These are phyloP conservation scores for Bimuria novae-zelandiae DNA, from an alignment of 2,329 filamentous ascomycete genomes.

Conservation along the genomic window DNA sequence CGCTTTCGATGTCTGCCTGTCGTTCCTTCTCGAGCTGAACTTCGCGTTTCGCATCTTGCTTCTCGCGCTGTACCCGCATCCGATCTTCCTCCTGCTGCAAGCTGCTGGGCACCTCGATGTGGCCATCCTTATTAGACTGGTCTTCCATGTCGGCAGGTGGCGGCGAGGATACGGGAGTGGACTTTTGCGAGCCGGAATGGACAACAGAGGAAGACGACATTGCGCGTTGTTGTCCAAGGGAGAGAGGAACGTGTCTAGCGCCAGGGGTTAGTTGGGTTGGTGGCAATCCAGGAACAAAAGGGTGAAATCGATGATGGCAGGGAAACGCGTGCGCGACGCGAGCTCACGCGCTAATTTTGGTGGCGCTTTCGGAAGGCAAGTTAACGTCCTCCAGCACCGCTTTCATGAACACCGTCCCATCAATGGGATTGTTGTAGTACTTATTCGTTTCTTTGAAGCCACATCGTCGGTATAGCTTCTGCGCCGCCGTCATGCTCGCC, in stretches of 20 bases:
- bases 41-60: constrained; percentile 52
- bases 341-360: constrained; percentile 3
- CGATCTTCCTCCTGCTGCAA: constrained; percentile 54
- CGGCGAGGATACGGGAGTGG: constrained; percentile 42
- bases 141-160: constrained; percentile 36
- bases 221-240: background rate
- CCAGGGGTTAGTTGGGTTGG: constrained; percentile 1
- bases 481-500: constrained; percentile 56
- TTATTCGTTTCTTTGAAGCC: constrained; percentile 58
- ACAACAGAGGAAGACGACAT: constrained; percentile 34
- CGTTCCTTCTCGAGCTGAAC: constrained; percentile 51
- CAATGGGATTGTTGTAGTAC: constrained; percentile 62
- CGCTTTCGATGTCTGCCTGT: constrained; percentile 53
- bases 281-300: background rate
- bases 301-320: background rate
- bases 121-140: constrained; percentile 4
- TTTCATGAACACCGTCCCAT: constrained; percentile 59
- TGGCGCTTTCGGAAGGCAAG: background rate
- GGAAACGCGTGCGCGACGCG: constrained; percentile 1
- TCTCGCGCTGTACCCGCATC: constrained; percentile 49
- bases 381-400: constrained; percentile 28
- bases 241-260: background rate
- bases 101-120: constrained; percentile 40
- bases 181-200: constrained; percentile 29
- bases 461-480: constrained; percentile 53